Base-by-base conservation (phyloP, 768 basidiomycete species). In the Termitomyces bulborhizus region DNA sequence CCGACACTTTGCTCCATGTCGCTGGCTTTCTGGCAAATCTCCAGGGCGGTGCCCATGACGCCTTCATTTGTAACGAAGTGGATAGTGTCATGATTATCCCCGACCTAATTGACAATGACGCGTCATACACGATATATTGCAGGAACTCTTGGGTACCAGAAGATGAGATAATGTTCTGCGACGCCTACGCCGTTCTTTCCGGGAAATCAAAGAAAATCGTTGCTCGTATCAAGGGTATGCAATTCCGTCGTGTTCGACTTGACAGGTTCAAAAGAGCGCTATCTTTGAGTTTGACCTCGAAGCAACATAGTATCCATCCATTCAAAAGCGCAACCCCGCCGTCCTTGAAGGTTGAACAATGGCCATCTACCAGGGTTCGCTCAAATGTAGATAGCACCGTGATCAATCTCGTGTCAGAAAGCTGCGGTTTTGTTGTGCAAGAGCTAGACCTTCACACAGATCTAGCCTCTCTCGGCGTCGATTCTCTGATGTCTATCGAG, bases 11-110 rank as follows among this genome's bases (percentile, higher is more conserved):
- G 31, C 69, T 88, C 31, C 88, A 90, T 55, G 75, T 80, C 37
- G 81, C 86, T 0, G 88, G 88, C 3, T 87, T 90, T 66, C 69
- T 88, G 34, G 76, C 81, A 26, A 90, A 90, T 65, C 64, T 82
- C 62, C 77, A 74, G 40, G 79, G 76, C 7, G 66, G 70, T 9
- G 52, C 71, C 26, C 70, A 78, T 27, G 78, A 86, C 51, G 83
- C 77, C 1, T 85, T 79, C 64, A 84, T 90, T 52, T 90, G 88
- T 71, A 77, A 69, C 29, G 73, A 77, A 24, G 71, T 87, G 31
- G 78, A 73, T 15, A 62, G 71, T 5, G 69, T 85, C 41, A 75
- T 76, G 53, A 62, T 82, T 5, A 61, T 86, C 1, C 71, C 78
- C 2, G 64, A 72, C 16, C 59, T 71, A 1, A 56, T 84, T 39